Percentiles rank a stretch among this genome's conserved stretches.
These are phyloP conservation scores for Boletus sensibilis DNA, from an alignment of 768 basidiomycete genomes.

Conservation along the genomic window DNA sequence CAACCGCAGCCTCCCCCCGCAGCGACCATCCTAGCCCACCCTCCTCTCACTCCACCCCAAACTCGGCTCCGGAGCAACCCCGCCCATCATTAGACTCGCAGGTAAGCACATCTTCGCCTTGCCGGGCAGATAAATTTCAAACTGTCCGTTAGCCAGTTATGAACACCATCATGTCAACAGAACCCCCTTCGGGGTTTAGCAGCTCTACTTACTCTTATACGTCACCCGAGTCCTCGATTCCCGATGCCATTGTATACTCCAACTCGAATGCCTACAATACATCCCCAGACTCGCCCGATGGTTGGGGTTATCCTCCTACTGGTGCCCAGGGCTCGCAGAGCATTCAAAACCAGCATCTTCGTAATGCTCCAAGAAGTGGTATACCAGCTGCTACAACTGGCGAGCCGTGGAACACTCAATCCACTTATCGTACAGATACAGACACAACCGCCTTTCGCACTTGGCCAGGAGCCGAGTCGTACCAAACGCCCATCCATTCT, in stretches of 20 bases:
- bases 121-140: background rate
- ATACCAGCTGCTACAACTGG: conserved; percentile 15
- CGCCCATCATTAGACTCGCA: conserved; percentile 41
- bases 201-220: conserved; percentile 46
- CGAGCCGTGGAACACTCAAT: conserved; percentile 26
- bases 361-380: conserved; percentile 31
- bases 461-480: conserved; percentile 46
- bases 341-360: conserved; percentile 50
- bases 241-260: conserved; percentile 44
- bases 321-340: conserved; percentile 35
- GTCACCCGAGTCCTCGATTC: conserved; percentile 38
- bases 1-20: conserved; percentile 33
- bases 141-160: conserved; percentile 27
- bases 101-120: conserved; percentile 30
- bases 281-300: conserved; percentile 44
- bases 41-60: conserved; percentile 46
- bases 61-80: conserved; percentile 41
- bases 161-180: conserved; percentile 40
- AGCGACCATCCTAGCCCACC: conserved; percentile 46
- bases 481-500: conserved; percentile 31
- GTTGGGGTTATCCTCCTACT: conserved; percentile 53
- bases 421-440: conserved; percentile 29
- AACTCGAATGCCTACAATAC: conserved; percentile 42
- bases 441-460: conserved; percentile 45
- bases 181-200: conserved; percentile 38